Evolutionary conservation across 2,329 filamentous ascomycete species (phyloP).

Genomic region (Ophiocordyceps camponoti-floridani): DNA sequence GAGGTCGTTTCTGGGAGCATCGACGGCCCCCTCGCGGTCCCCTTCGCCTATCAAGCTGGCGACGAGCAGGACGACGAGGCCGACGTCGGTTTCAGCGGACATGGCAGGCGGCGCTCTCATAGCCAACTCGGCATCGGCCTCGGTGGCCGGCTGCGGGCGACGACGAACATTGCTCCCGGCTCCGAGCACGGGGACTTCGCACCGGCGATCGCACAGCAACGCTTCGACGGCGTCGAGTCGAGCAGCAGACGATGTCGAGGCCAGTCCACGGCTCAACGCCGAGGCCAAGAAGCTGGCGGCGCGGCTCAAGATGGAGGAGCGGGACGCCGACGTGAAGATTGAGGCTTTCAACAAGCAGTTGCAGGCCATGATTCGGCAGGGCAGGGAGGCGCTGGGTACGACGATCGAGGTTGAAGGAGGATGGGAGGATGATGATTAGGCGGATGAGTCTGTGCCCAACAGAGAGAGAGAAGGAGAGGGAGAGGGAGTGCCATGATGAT

Average conservation of each 20-base stretch:
- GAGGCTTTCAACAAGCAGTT: slow-evolving; percentile 63
- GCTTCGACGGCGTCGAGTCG: slow-evolving; percentile 22
- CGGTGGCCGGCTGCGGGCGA: neutral
- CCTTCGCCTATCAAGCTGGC: slow-evolving; percentile 26
- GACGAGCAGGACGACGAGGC: slow-evolving; percentile 8
- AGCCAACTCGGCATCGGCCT: neutral
- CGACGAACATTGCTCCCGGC: neutral
- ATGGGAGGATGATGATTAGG: slow-evolving; percentile 9
- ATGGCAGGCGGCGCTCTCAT: slow-evolving; percentile 4
- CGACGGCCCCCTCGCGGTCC: slow-evolving; percentile 9
- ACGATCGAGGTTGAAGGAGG: slow-evolving; percentile 44
- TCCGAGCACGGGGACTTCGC: slow-evolving; percentile 1
- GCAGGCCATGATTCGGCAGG: slow-evolving; percentile 75
- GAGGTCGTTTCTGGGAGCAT: slow-evolving; percentile 1
- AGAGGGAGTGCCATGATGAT: no score
- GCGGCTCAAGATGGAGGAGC: slow-evolving; percentile 54
- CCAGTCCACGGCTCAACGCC: slow-evolving; percentile 32
- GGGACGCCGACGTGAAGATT: slow-evolving; percentile 63
- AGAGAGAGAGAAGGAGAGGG: no score
- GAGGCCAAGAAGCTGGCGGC: slow-evolving; percentile 62
- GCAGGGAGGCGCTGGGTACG: slow-evolving; percentile 68
- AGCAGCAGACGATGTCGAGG: slow-evolving; percentile 5
- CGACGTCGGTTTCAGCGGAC: neutral
- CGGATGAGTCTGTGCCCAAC: neutral
- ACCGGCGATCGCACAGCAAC: slow-evolving; percentile 27